Conservation (phyloP, 169 alveolate genomes). For the Eimeria falciformis region DNA sequence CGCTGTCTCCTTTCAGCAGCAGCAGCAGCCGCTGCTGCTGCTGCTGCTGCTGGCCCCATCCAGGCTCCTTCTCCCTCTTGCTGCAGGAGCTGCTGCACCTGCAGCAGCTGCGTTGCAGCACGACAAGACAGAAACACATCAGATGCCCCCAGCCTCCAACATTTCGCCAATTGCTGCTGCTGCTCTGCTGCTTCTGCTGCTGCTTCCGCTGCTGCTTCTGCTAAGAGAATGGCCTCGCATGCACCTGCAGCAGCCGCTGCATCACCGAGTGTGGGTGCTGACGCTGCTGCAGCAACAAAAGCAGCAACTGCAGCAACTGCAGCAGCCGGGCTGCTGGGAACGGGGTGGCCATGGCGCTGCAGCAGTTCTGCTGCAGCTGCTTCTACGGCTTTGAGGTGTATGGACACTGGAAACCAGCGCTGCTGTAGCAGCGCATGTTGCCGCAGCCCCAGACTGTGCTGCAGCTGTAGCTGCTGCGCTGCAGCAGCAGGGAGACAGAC, state of each 20-base stretch:
- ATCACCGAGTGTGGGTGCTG: neutral
- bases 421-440: constrained; percentile 65
- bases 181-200: constrained; percentile 17
- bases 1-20: constrained; percentile 59
- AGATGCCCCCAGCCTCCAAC: constrained; percentile 22
- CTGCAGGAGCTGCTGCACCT: constrained; percentile 70
- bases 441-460: constrained; percentile 21
- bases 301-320: constrained; percentile 70
- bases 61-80: constrained; percentile 48
- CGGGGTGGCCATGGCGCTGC: constrained; percentile 20
- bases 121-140: constrained; percentile 23
- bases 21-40: constrained; percentile 42
- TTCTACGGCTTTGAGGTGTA: constrained; percentile 29
- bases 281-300: constrained; percentile 43
- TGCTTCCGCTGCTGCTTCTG: constrained; percentile 1
- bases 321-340: constrained; percentile 38
- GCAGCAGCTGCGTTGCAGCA: constrained; percentile 46
- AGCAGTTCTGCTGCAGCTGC: constrained; percentile 55
- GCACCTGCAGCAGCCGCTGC: neutral
- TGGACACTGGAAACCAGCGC: constrained; percentile 48
- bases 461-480: constrained; percentile 46
- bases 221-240: neutral
- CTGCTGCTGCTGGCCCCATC: constrained; percentile 50
- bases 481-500: constrained; percentile 16
- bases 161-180: neutral